Base-by-base conservation (phyloP, 345 rosid species). In the Orychophragmus violaceus region DNA sequence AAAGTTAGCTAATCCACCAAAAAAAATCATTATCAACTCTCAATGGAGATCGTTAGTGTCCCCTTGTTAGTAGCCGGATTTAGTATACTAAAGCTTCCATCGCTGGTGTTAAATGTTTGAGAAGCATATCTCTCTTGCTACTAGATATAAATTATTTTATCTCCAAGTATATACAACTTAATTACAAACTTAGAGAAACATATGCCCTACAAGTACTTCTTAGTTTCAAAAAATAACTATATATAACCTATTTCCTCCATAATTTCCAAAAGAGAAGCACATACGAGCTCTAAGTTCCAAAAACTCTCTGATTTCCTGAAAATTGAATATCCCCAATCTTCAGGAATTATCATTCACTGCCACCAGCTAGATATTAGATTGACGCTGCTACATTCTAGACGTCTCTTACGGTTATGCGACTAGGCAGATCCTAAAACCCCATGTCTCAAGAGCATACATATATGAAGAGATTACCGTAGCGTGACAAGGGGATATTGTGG, bases 401-500 rank as follows among this genome's bases (percentile, higher is more conserved):
- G 14, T 60, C 39, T 32, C 56, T 66, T 51, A 66, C 19, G 66
- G 8, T 60, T 39, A 33, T 22, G 53, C 9, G 6, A 53, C 33
- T 56, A 56, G 35, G 57, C 65, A 68, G 59, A 63, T 45, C 11
- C 8, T 35, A 55, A 18, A 48, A n/a, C 30, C 22, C 29, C 58
- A 53, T 53, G 35, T 19, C 53, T 44, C 44, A 33, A 55, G 45
- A 67, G 57, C 35, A 61, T 54, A 29, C 60, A 56, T 46, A 42
- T 41, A 76, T 59, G 64, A 62, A 78, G 55, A 72, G 72, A 81
- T 81, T 78, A 94, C 99, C 90, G 92, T 94, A 62, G 87, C 90
- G 81, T 94, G 95, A 78, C 97, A 94, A 53, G 99, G 99, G 59
- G 99, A 94, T 69, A 88, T 88, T 36, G 86, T 90, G 33, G 99